Percentiles rank a stretch among this genome's conserved stretches.
phyloP scores from a whole-genome alignment of 257 asterid genomes.

The Petunia axillaris region DNA sequence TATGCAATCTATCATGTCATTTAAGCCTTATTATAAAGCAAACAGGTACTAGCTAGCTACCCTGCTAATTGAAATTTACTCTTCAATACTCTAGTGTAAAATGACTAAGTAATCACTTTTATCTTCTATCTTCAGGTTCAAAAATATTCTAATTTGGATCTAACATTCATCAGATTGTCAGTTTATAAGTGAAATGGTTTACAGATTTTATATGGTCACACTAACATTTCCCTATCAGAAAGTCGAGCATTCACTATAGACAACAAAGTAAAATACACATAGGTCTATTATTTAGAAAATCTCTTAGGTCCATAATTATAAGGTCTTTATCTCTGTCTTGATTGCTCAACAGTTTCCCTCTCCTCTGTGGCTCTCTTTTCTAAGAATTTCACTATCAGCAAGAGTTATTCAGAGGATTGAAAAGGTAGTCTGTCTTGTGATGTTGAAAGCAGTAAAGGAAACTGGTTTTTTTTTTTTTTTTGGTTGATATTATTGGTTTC shows the following conservation, averaged over 20 bases:
- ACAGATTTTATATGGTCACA: not conserved
- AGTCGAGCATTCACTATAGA: not conserved
- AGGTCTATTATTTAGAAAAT: conserved; percentile 17
- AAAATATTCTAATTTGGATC: not conserved
- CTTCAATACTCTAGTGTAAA: not conserved
- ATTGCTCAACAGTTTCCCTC: not conserved
- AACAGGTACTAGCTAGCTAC: not conserved
- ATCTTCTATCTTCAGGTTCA: not conserved
- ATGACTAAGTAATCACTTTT: not conserved
- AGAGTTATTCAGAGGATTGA: not conserved
- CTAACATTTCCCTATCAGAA: conserved; percentile 27
- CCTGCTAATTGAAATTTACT: not conserved
- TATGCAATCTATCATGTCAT: conserved; percentile 13
- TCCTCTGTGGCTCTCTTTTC: not conserved
- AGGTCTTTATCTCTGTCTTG: not conserved
- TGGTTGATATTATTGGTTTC: not conserved
- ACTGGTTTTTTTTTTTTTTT: not conserved
- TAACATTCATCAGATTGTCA: not conserved
- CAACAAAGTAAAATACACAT: conserved; percentile 17
- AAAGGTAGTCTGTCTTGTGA: conserved; percentile 12
- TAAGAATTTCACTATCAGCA: conserved; percentile 25
- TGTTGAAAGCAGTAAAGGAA: not conserved
- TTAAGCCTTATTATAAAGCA: conserved; percentile 1
- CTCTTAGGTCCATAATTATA: conserved; percentile 3
- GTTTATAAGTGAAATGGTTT: not conserved